Evolutionary conservation across 192 early-diverging fungal species (phyloP), one percentile per base, ranked within the genome.

Genomic region (Coemansia sp.): DNA sequence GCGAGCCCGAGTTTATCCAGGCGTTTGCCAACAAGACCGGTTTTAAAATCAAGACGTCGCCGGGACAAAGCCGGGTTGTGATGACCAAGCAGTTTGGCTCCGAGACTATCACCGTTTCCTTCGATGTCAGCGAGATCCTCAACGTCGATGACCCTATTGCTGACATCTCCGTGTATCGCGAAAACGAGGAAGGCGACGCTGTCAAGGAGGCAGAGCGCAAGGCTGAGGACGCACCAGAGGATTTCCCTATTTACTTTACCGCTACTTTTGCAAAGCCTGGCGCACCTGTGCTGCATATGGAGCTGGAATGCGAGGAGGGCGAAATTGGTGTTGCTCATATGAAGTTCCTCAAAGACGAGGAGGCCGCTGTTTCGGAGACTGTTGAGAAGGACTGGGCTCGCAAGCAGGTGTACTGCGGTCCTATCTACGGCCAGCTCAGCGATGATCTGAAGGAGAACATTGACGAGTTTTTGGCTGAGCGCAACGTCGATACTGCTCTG

Each of bases 361-460:
- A 86, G 43, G 68, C 94, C 6, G 93, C 92, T 20, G 68, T 62
- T 14, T 85, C 88, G 60, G 74, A 79, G 35, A 86, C 88, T 65
- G 87, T 91, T 45, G 93, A 96, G 74, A 90, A 87, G 60, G 95
- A 99, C 85, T 98, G 94, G 93, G 77, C 87, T 73, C 90, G 95
- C 72, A 87, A 90, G 51, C 91, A 92, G 61, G 69, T 87, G 51
- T 99, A 96, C 88, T 87, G 88, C 61, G 97, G 97, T 32, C 97
- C 97, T 67, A 87, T 91, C 64, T 99, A 96, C 78, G 86, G 85
- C 65, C 93, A 96, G 72, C 85, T 99, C 60, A 95, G 96, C 81
- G 94, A 94, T 67, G 79, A 87, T 39, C 83, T 93, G 52, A 89
- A 93, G 88, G 78, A 80, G 32, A 67, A 86, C 43, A 87, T 93